phyloP scores from a whole-genome alignment of 108 stramenopile species.

The Aurantiochytrium sp. region DNA sequence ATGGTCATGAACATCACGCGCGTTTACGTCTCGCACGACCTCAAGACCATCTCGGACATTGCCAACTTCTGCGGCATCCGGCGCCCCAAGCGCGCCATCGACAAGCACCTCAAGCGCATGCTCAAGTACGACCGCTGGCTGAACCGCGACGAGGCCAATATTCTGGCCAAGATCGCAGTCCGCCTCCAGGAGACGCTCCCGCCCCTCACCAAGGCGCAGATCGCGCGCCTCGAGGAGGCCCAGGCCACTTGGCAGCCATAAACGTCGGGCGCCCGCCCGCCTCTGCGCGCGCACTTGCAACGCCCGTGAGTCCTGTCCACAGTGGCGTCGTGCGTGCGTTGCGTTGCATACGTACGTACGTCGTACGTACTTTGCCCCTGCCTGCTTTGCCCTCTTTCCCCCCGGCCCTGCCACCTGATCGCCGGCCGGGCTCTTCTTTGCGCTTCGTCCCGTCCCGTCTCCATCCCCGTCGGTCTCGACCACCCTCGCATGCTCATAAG shows the following conservation, averaged over 20 bases:
- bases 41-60: slow-evolving; percentile 27
- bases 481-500: too few species aligned
- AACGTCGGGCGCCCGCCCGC: neutral
- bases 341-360: too few species aligned
- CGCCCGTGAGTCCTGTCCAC: too few species aligned
- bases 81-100: neutral
- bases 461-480: too few species aligned
- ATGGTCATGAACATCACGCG: slow-evolving; percentile 17
- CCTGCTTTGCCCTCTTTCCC: too few species aligned
- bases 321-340: too few species aligned
- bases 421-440: too few species aligned
- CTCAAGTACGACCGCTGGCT: slow-evolving; percentile 20
- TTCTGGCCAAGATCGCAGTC: neutral
- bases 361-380: too few species aligned
- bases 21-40: neutral
- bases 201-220: neutral
- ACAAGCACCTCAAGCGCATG: slow-evolving; percentile 17
- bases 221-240: neutral
- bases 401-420: too few species aligned
- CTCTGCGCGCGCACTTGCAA: too few species aligned
- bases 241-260: neutral
- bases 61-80: neutral
- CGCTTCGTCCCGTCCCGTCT: too few species aligned
- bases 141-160: neutral
- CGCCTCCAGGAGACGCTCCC: neutral